Evolutionary conservation across 805 yeast genomes (phyloP), one percentile per base, ranked within the genome.

Genomic region (Yarrowia keelungensis): DNA sequence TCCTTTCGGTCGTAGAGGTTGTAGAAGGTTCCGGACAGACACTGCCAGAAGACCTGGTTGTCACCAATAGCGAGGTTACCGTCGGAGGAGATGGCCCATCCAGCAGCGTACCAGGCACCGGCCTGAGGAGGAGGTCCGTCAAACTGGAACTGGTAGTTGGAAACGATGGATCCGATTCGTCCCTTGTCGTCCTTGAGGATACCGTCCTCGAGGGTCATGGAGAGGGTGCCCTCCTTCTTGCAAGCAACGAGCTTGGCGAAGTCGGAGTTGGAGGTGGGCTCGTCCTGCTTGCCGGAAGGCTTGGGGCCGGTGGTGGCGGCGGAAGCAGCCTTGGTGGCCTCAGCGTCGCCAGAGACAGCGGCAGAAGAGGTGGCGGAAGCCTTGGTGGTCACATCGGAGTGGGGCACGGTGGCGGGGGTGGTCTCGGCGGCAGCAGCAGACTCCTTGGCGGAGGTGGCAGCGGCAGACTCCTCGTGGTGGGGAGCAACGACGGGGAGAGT

Each of bases 41-140:
- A 59, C 66, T 59, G 66, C 66, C 66, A 59, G 66, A 59, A 59
- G 53, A 32, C 69, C 69, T 62, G 46, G 56, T 71, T 50, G 68
- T 61, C 56, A 10, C 64, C 67, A 58, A 72, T 67, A 39, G 70
- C 69, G 38, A 74, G 69, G 68, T 70, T 45, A 69, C 74, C 68
- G 69, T 71, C 50, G 46, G 69, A 39, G 35, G 64, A 38, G 54
- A 72, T 58, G 51, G 71, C 51, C 67, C 72, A 67, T 67, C 75
- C 58, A 39, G 69, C 41, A 50, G 74, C 68, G 58, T 70, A 64
- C 59, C 62, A 45, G 46, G 72, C 65, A 61, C 72, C 65, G 61
- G 69, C 71, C 61, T 74, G 70, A 66, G 73, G 68, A 51, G 70
- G 49, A 68, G 71, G 70, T 50, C 70, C 69, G 45, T 66, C 70